Conservation (phyloP, 257 asterid species). For the Solanum arcanum region DNA sequence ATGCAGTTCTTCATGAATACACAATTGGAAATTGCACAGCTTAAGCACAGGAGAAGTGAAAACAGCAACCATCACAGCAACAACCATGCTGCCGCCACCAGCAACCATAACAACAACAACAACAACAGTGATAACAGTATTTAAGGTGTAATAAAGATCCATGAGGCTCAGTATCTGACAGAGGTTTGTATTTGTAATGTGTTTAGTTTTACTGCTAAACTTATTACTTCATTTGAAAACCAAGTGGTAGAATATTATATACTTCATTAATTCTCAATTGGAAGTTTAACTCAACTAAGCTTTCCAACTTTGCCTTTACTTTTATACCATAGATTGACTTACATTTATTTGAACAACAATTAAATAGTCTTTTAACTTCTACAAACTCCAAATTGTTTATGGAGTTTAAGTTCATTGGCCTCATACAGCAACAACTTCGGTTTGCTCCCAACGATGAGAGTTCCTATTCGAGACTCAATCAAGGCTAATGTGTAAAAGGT, state of each 20-base stretch:
- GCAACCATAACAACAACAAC: background rate
- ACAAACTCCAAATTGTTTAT: background rate
- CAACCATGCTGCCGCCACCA: background rate
- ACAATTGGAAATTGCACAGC: slow-evolving; percentile 68
- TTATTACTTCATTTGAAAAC: background rate
- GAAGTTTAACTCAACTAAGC: background rate
- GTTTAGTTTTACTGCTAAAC: no score
- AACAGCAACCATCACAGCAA: background rate
- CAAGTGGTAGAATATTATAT: background rate
- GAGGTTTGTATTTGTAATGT: background rate
- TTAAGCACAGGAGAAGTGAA: slow-evolving; percentile 30
- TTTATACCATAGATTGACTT: background rate
- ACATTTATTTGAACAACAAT: background rate
- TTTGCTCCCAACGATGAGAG: background rate
- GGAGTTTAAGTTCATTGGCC: background rate
- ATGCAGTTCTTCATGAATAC: slow-evolving; percentile 78
- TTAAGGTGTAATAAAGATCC: slow-evolving; percentile 8
- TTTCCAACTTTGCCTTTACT: background rate
- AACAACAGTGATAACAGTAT: slow-evolving; percentile 46
- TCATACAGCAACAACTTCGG: background rate
- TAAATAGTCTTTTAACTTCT: background rate
- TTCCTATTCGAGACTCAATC: background rate
- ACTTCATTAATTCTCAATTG: background rate
- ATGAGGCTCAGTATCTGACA: background rate
- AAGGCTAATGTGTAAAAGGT: background rate